A percentile compares a stretch with the other conserved stretches of the same genome.
These are phyloP conservation scores for Cercospora sojina DNA, from an alignment of 2,329 filamentous ascomycete species.

Conservation along the genomic window DNA sequence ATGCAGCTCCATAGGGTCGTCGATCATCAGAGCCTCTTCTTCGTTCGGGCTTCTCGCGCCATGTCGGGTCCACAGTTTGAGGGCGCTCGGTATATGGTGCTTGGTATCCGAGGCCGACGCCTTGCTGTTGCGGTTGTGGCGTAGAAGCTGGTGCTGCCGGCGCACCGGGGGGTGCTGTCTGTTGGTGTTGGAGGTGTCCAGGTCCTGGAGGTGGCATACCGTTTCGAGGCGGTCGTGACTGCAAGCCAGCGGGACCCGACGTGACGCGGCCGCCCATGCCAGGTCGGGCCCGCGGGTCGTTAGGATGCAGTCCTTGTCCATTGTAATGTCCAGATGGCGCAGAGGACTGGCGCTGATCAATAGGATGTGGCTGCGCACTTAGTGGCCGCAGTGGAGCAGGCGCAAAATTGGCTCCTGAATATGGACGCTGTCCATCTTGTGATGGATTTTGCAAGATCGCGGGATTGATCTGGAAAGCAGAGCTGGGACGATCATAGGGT, in stretches of 20 bases:
- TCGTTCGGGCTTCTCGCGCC: constrained; percentile 15
- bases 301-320: constrained; percentile 21
- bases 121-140: constrained; percentile 23
- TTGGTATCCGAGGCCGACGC: constrained; percentile 39
- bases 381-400: constrained; percentile 20
- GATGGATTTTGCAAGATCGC: constrained; percentile 39
- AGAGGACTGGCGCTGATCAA: constrained; percentile 24
- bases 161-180: constrained; percentile 23
- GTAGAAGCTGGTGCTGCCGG: constrained; percentile 2
- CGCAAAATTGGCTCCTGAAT: constrained; percentile 18
- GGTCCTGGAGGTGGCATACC: constrained; percentile 20
- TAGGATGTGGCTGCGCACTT: constrained; percentile 24
- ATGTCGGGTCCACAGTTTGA: constrained; percentile 24
- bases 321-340: constrained; percentile 15
- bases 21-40: constrained; percentile 19
- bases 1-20: constrained; percentile 6
- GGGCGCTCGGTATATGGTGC: constrained; percentile 46
- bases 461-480: constrained; percentile 54
- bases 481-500: constrained; percentile 54
- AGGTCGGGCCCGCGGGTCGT: constrained; percentile 26
- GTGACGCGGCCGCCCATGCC: constrained; percentile 33
- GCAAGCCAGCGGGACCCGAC: constrained; percentile 34
- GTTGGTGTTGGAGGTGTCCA: constrained; percentile 24
- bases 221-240: constrained; percentile 6
- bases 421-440: constrained; percentile 22